A percentile compares a stretch with the other conserved stretches of the same genome.
Evolutionary conservation across 805 yeast genomes (phyloP).

Genomic region (Kuraishia hungarica): DNA sequence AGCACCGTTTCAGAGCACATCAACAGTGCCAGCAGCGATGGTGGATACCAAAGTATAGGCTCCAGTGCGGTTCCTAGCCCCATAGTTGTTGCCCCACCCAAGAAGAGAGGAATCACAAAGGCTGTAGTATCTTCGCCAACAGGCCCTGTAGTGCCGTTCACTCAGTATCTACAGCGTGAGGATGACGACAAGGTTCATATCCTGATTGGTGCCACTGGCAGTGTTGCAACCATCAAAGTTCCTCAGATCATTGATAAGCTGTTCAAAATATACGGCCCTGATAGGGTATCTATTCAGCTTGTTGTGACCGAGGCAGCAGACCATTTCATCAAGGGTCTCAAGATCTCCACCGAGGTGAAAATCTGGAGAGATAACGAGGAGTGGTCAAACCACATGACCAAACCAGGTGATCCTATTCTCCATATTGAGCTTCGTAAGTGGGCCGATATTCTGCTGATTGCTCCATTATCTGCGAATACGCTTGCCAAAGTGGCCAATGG

Average conservation of each 20-base stretch:
- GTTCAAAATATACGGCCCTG: conserved; percentile 67
- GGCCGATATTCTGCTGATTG: conserved; percentile 90
- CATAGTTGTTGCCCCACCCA: conserved; percentile 10
- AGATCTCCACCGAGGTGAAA: conserved; percentile 58
- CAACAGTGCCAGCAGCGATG: neutral
- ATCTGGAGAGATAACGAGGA: conserved; percentile 94
- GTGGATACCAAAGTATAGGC: neutral
- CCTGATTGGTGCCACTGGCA: conserved; percentile 88
- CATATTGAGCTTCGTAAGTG: conserved; percentile 93
- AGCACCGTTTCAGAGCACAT: conserved; percentile 2
- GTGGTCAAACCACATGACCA: conserved; percentile 50
- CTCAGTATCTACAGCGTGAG: conserved; percentile 58
- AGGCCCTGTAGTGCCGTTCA: conserved; percentile 67
- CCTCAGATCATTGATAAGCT: conserved; percentile 84
- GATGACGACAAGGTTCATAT: conserved; percentile 87
- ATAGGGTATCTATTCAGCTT: conserved; percentile 72
- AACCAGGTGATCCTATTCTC: conserved; percentile 93
- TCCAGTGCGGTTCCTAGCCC: neutral
- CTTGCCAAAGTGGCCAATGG: conserved; percentile 86
- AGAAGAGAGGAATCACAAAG: conserved; percentile 30
- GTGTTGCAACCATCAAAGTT: conserved; percentile 92
- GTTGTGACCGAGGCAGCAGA: conserved; percentile 82
- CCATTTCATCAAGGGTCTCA: conserved; percentile 55
- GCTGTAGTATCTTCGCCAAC: conserved; percentile 47
- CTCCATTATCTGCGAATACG: conserved; percentile 94